Evolutionary conservation across 2,329 filamentous ascomycete species (phyloP).

Genomic region (Sclerotinia trifoliorum): DNA sequence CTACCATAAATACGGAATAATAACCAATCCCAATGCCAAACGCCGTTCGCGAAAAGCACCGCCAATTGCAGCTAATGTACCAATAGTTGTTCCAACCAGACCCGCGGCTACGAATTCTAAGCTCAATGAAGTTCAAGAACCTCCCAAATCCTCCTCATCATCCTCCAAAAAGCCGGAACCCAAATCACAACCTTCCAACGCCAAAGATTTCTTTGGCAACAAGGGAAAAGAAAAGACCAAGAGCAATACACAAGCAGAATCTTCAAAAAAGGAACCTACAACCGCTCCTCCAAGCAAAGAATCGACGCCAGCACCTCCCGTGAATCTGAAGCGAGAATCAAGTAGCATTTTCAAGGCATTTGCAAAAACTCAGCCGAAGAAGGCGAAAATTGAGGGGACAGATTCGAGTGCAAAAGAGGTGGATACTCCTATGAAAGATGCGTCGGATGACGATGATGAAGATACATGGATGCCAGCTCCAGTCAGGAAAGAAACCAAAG

Average conservation of each 20-base stretch:
- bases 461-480: conserved; percentile 43
- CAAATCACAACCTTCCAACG: conserved; percentile 35
- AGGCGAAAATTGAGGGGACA: conserved; percentile 47
- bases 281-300: conserved; percentile 33
- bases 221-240: conserved; percentile 40
- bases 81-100: conserved; percentile 26
- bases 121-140: conserved; percentile 24
- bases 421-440: conserved; percentile 54
- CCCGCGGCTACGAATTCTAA: conserved; percentile 23
- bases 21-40: conserved; percentile 68
- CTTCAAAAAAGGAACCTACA: conserved; percentile 24
- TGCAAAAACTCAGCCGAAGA: conserved; percentile 67
- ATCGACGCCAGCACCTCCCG: conserved; percentile 32
- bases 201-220: conserved; percentile 41
- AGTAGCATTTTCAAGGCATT: conserved; percentile 77
- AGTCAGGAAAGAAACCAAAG: conserved; percentile 36
- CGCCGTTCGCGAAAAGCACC: conserved; percentile 43
- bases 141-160: conserved; percentile 21
- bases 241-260: conserved; percentile 6
- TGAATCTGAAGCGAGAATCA: conserved; percentile 55
- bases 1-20: conserved; percentile 67
- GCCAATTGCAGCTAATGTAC: conserved; percentile 35
- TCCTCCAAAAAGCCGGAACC: conserved; percentile 26
- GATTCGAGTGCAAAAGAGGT: conserved; percentile 49
- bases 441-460: conserved; percentile 57